Evolutionary conservation across 2,329 filamentous ascomycete genomes (phyloP), one percentile per base, ranked within the genome.

Genomic region (Fusarium clavum): DNA sequence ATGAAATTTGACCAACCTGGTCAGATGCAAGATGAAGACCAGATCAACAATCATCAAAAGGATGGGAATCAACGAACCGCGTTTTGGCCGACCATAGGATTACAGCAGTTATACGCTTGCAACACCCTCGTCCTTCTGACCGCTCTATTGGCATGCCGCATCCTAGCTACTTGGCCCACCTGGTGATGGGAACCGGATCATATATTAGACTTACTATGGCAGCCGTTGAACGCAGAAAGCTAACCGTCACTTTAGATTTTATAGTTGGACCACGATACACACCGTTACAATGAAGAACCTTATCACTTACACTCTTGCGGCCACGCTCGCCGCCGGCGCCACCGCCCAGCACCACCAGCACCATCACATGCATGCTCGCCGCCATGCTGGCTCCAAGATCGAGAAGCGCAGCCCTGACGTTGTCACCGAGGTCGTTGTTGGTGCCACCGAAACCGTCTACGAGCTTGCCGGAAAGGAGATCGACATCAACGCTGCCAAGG

Each of bases 361-460:
- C 77, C 84, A 85, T 64, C 89, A 88, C 70, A 80, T 84, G 74
- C 89, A 90, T 77, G 85, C 83, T 73, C 86, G 83, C 69, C 88
- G 87, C 81, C 84, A 87, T 64, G 81, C 73, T 34, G 77, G 82
- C 38, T 81, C 83, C 64, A 80, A 81, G 32, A 79, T 85, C 53
- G 83, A 86, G 77, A 84, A 83, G 80, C 84, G 83, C 61, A 79
- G 75, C 29, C 79, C 81, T 18, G 77, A 72, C 38, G 81, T 83
- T 51, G 83, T 86, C 60, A 83, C 81, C 61, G 86, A 88, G 57
- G 85, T 86, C 57, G 85, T 90, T 53, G 83, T 86, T 43, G 88
- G 86, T 44, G 86, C 90, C 32, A 90, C 88, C 54, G 87, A 90
- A 72, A 88, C 90, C 59, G 86, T 91, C 60, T 98, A 94, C 81